Base-by-base conservation (phyloP, 2,329 filamentous ascomycete genomes). In the Colletotrichum sp. region DNA sequence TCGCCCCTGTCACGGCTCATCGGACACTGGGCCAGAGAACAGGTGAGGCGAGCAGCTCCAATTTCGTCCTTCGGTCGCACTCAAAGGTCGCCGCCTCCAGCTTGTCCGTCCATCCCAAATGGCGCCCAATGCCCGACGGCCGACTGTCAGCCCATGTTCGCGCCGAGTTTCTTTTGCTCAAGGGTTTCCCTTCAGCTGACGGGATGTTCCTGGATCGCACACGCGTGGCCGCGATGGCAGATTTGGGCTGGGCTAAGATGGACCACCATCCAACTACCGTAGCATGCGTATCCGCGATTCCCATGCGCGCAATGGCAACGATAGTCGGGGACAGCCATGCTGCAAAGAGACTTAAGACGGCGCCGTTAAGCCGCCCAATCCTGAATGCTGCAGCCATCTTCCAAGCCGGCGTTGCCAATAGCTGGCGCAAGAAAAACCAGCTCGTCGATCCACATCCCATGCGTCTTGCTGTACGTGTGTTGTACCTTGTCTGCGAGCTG, bases 181-280 rank as follows among this genome's bases (percentile, higher is more conserved):
- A 21, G 18, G 21, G 24, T 32, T 66, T 28, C 21, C 30, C 16
- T 59, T 6, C 16, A 59, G n/a, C 34, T 59, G 26, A 36, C n/a
- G 73, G 73, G 69, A 63, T 73, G 43, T 73, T 59, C 73, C 73
- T 68, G 69, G 59, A 68, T 14, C n/a, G 32, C 28, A 39, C 72
- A 39, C 68, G 57, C 72, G 48, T 60, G 39, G 21, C 57, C n/a
- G 52, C 64, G 26, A 73, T 71, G 39, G 36, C 60, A 70, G 69
- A 26, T 30, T 34, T 61, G 59, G 59, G 28, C n/a, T 32, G 32
- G 30, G 57, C 28, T 12, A 32, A 30, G 68, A 63, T 63, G 26
- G 28, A n/a, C 43, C 43, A 48, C 68, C 59, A 34, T 36, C 14
- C n/a, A 61, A 32, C 34, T 61, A 32, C 39, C 18, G 28, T 72